Conservation (phyloP, 139 green algal genomes). For the Chlamydomonas sp. region DNA sequence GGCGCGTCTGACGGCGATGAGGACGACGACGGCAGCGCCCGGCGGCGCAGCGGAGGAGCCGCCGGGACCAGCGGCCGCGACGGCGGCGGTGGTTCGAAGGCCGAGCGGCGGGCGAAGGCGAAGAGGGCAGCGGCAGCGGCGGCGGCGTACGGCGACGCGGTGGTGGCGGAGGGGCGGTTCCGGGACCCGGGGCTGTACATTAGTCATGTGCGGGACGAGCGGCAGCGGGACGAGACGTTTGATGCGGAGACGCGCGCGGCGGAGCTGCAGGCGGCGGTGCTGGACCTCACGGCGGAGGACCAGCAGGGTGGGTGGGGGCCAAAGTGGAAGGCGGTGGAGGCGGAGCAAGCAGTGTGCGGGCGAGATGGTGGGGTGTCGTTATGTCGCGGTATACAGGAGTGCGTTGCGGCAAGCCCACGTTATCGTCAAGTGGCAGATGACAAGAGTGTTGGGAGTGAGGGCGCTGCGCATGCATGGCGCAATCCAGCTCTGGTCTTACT, state of each 20-base stretch:
- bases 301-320: conserved; percentile 29
- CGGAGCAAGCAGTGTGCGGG: neutral
- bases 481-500: no score
- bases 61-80: conserved; percentile 24
- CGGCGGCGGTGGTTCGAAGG: conserved; percentile 3
- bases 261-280: conserved; percentile 69
- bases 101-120: neutral
- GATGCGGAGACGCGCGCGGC: conserved; percentile 45
- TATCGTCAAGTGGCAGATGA: no score
- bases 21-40: neutral
- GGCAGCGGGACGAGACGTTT: conserved; percentile 52
- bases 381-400: neutral
- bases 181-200: conserved; percentile 71
- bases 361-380: neutral
- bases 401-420: neutral
- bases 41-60: neutral
- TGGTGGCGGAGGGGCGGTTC: conserved; percentile 50
- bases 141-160: conserved; percentile 35
- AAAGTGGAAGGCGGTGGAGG: neutral
- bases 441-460: no score
- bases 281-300: conserved; percentile 88
- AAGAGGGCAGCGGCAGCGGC: conserved; percentile 24
- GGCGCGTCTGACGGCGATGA: conserved; percentile 24
- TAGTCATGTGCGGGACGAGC: conserved; percentile 43
- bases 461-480: no score